Percentiles rank a stretch among this genome's conserved stretches.
phyloP scores from a whole-genome alignment of 2,329 filamentous ascomycete genomes.

The Blastomyces parvus region DNA sequence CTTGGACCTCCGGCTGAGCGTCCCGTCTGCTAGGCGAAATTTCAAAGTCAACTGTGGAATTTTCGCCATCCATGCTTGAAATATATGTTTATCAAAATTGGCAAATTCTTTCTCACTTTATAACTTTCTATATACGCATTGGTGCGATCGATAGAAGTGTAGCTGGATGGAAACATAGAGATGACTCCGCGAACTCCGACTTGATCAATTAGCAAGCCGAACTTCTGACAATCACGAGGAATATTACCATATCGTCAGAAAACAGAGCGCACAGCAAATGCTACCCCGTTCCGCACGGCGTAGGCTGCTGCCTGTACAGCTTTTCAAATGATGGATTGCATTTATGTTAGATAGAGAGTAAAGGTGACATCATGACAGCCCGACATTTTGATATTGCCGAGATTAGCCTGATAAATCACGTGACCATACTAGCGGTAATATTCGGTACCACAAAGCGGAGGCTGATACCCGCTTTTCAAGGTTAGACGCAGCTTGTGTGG shows the following conservation, averaged over 20 bases:
- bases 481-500: neutral
- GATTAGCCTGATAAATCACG: neutral
- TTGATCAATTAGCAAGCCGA: neutral
- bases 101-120: neutral
- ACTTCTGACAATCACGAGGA: neutral
- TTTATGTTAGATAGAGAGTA: neutral
- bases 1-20: too few species aligned
- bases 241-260: neutral
- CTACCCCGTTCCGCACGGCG: neutral
- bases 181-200: too few species aligned
- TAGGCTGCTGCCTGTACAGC: neutral
- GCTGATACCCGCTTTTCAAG: neutral
- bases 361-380: too few species aligned
- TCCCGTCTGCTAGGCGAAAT: neutral
- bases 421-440: neutral
- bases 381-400: neutral
- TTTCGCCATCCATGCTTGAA: constrained; percentile 6
- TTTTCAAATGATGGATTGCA: neutral
- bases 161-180: neutral
- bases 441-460: neutral
- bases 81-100: too few species aligned
- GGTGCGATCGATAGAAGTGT: neutral
- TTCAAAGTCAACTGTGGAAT: neutral
- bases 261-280: neutral
- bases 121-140: neutral